Evolutionary conservation across 306 rosid genomes (phyloP), one percentile per base, ranked within the genome.

Genomic region (Heteromeles arbutifolia): DNA sequence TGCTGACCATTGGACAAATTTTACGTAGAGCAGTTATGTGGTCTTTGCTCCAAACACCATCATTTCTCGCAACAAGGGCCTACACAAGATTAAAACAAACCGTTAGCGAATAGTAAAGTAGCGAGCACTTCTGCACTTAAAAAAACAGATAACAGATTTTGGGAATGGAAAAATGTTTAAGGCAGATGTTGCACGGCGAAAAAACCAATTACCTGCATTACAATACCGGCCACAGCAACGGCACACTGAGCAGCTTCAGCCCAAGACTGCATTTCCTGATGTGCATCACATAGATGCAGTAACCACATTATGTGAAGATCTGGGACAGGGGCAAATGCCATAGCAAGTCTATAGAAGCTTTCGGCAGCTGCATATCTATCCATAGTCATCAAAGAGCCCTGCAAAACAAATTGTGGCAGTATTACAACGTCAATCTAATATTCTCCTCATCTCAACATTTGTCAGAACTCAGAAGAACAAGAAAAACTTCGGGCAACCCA

Each of bases 251-350:
- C 98, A 80, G 98, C 93, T 89, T 95, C 98, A 15, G 97, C 98
- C 97, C 97, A 92, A 25, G 98, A 95, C 81, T 92, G 98, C 97
- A 95, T 90, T 88, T 95, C 97, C 74, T 92, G 98, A 79, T 95
- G 98, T 2, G 98, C 98, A 82, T 95, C 98, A 81, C 98, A 95
- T 41, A 95, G 84, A 87, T 95, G 98, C 62, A 95, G 92, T 82
- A 95, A 84, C 98, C 98, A 95, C 98, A 95, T 95, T 76, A 95
- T 95, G 88, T 95, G 97, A 82, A 95, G 98, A 89, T 95, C 98
- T 69, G 98, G 98, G 74, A 95, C 97, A 5, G 98, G 98, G 63
- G 98, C 97, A 83, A 95, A 95, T 57, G 98, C 97, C 97, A 90
- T 90, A 28, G 97, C 97, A 83, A 95, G 88, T 88, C 90, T 95